Conservation (phyloP, 2,329 filamentous ascomycete genomes). For the Metarhizium guizhouense region DNA sequence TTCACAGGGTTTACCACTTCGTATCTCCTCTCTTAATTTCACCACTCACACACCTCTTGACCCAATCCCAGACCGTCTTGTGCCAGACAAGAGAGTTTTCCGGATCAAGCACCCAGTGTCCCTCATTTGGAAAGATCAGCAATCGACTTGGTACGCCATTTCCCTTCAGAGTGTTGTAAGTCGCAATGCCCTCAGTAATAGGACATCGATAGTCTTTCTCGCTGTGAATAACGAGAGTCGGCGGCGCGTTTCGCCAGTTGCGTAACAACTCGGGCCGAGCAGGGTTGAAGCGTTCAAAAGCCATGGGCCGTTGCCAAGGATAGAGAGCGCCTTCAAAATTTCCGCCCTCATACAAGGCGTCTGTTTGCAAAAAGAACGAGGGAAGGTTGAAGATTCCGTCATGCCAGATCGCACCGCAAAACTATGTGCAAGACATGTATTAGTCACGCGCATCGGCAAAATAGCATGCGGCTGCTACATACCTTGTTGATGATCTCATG, state of each 20-base stretch:
- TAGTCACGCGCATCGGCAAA: neutral
- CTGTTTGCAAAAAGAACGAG: conserved; percentile 17
- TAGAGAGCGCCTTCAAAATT: conserved; percentile 34
- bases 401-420: conserved; percentile 33
- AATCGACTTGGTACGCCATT: conserved; percentile 60
- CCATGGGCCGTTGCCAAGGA: conserved; percentile 35
- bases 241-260: conserved; percentile 53
- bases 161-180: conserved; percentile 64
- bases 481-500: conserved; percentile 40
- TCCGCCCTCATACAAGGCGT: conserved; percentile 12
- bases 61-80: conserved; percentile 56
- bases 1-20: conserved; percentile 7
- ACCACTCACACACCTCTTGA: conserved; percentile 39
- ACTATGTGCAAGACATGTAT: conserved; percentile 4
- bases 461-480: neutral
- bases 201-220: conserved; percentile 55
- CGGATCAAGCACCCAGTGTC: conserved; percentile 59
- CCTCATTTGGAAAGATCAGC: conserved; percentile 65
- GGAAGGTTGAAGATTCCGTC: conserved; percentile 32
- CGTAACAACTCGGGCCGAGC: conserved; percentile 33
- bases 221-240: conserved; percentile 65
- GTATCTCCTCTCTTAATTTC: conserved; percentile 12
- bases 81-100: conserved; percentile 66
- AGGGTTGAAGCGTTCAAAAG: conserved; percentile 43
- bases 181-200: conserved; percentile 47